A percentile compares a stretch with the other conserved stretches of the same genome.
Conservation (phyloP, 129 eudicot genomes). For the Centaurea solstitialis region DNA sequence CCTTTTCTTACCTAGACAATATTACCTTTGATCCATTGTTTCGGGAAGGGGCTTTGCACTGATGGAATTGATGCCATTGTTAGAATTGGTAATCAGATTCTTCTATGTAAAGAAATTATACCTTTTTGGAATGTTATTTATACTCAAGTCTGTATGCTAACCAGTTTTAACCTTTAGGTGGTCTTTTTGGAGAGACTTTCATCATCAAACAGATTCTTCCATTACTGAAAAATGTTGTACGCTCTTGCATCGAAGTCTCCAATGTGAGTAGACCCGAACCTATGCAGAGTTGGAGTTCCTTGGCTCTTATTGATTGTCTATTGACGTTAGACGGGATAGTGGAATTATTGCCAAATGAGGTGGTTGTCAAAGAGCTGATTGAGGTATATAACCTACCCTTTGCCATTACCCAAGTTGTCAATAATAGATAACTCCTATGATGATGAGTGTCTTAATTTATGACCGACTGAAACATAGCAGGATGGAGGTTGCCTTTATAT, state of each 20-base stretch:
- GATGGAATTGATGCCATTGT: slow-evolving; percentile 88
- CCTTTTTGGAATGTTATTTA: not conserved
- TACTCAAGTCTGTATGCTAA: slow-evolving; percentile 22
- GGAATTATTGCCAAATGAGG: slow-evolving; percentile 55
- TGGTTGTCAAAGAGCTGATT: slow-evolving; percentile 79
- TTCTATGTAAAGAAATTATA: not conserved
- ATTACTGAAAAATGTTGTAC: slow-evolving; percentile 61
- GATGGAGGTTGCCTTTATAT: slow-evolving; percentile 69
- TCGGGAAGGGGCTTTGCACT: slow-evolving; percentile 83
- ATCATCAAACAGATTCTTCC: slow-evolving; percentile 79
- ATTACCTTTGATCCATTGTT: slow-evolving; percentile 79
- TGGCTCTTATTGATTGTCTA: slow-evolving; percentile 86
- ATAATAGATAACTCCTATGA: not conserved
- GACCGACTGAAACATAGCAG: slow-evolving; percentile 37
- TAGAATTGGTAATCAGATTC: slow-evolving; percentile 69
- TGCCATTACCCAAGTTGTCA: not conserved
- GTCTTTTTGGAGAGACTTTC: slow-evolving; percentile 83
- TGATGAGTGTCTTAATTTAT: not conserved
- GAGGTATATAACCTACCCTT: slow-evolving; percentile 49
- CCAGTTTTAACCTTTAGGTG: slow-evolving; percentile 50
- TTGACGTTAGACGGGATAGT: slow-evolving; percentile 68
- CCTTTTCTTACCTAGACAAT: slow-evolving; percentile 63
- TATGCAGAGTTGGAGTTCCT: slow-evolving; percentile 77
- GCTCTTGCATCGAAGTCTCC: slow-evolving; percentile 64
- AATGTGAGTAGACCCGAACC: slow-evolving; percentile 70